Evolutionary conservation across 805 yeast genomes (phyloP), one percentile per base, ranked within the genome.

Genomic region (Yarrowia keelungensis): DNA sequence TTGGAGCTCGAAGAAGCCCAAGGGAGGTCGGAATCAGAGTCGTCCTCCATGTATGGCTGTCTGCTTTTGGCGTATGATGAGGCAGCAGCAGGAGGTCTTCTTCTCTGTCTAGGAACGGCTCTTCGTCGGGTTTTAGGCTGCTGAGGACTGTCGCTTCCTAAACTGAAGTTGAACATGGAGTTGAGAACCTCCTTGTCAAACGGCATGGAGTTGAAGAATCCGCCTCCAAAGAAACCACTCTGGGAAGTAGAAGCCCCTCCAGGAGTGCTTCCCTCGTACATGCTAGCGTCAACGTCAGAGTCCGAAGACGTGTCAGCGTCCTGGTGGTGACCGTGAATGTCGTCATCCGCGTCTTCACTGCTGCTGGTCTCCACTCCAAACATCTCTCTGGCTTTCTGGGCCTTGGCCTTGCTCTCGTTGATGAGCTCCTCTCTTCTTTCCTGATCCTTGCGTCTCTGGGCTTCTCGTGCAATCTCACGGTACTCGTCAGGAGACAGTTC

Each of bases 401-500:
- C 15, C 56, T 19, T 49, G 8, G 41, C 32, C 42, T 36, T 35
- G 22, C 5, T n/a, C 42, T 51, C 54, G 8, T 50, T 38, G 32
- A 35, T 38, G 19, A 35, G 43, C n/a, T 41, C 62, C 15, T 56
- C 62, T 7, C 62, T 19, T 42, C 62, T 41, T 26, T 56, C 47
- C 62, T 59, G 51, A 5, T 59, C 51, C 51, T 59, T 43, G 8
- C 39, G 45, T 16, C 26, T n/a, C 42, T 59, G 65, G 0, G 65
- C 65, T 9, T 45, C 51, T 14, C 8, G 11, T 3, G 51, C 65
- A 35, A 43, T 45, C 42, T 43, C 65, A 7, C n/a, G n/a, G 38
- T 59, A 59, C 46, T 59, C 65, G 15, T 45, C 65, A 12, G 65
- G 65, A 16, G 65, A 59, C 32, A 59, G 9, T 11, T 59, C 65